phyloP scores from a whole-genome alignment of 371 early-diverging fungal genomes.

The Rhizopus sp. region DNA sequence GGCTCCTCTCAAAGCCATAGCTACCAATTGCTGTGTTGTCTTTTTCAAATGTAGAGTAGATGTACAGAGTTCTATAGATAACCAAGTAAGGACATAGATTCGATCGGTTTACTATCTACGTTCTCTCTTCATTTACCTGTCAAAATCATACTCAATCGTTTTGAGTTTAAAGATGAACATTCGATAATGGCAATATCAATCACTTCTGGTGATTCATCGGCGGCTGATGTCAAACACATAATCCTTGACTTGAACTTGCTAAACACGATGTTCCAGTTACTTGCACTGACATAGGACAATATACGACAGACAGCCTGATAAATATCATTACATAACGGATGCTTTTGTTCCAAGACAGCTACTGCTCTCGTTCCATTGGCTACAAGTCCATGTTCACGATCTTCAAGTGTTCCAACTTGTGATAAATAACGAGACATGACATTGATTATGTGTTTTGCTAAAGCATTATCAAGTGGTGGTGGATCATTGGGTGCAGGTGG shows the following conservation, averaged over 20 bases:
- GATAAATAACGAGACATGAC: constrained; percentile 64
- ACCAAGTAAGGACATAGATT: neutral
- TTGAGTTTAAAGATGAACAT: constrained; percentile 66
- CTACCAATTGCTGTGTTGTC: constrained; percentile 61
- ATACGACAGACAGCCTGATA: constrained; percentile 66
- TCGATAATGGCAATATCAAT: constrained; percentile 64
- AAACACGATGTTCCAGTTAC: constrained; percentile 79
- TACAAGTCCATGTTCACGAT: constrained; percentile 16
- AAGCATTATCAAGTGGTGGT: constrained; percentile 69
- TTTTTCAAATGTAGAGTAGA: constrained; percentile 56
- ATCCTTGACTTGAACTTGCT: constrained; percentile 59
- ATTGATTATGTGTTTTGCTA: constrained; percentile 64
- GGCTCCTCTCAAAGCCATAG: constrained; percentile 64
- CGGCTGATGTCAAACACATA: constrained; percentile 48
- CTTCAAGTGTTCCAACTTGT: constrained; percentile 31
- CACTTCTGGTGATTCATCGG: constrained; percentile 65
- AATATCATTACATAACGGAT: constrained; percentile 46
- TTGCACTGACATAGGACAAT: constrained; percentile 73
- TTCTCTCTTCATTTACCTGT: constrained; percentile 42
- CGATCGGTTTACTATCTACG: neutral
- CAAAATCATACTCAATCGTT: constrained; percentile 65
- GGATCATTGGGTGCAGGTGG: constrained; percentile 55
- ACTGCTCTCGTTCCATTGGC: constrained; percentile 36
- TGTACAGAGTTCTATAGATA: constrained; percentile 52
- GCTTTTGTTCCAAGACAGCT: constrained; percentile 9